Conservation (phyloP, 257 asterid genomes). For the Catharanthus roseus region DNA sequence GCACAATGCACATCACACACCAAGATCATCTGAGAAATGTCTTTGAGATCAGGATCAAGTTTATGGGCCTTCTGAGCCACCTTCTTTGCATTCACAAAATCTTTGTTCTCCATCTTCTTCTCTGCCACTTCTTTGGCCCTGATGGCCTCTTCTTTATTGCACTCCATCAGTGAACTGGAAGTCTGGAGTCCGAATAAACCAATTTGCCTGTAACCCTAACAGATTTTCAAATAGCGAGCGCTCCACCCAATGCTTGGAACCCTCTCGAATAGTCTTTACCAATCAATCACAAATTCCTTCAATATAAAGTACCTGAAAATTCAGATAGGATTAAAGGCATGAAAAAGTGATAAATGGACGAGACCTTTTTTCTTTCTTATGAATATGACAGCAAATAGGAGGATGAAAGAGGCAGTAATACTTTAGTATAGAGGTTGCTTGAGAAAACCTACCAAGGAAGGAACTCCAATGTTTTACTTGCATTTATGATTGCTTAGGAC, state of each 20-base stretch:
- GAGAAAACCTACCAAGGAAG: background rate
- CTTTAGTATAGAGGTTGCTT: background rate
- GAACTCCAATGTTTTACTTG: background rate
- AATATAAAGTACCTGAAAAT: background rate
- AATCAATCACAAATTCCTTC: background rate
- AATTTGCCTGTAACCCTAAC: background rate
- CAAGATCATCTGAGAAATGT: conserved; percentile 35
- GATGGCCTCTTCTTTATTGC: conserved; percentile 39
- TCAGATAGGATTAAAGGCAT: background rate
- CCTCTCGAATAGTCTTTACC: background rate
- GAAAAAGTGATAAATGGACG: background rate
- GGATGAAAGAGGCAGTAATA: background rate
- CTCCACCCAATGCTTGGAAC: background rate
- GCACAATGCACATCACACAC: conserved; percentile 61
- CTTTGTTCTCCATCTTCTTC: conserved; percentile 43
- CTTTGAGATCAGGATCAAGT: conserved; percentile 35
- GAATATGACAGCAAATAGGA: background rate
- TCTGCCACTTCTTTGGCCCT: conserved; percentile 44
- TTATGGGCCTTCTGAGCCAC: conserved; percentile 37
- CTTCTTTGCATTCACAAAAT: conserved; percentile 40
- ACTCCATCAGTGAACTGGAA: conserved; percentile 34
- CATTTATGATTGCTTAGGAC: background rate
- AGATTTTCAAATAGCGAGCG: background rate
- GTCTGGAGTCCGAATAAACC: background rate
- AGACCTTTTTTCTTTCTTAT: background rate